Evolutionary conservation across 2,329 filamentous ascomycete genomes (phyloP).

Genomic region (Davidsoniella neocaledoniae): DNA sequence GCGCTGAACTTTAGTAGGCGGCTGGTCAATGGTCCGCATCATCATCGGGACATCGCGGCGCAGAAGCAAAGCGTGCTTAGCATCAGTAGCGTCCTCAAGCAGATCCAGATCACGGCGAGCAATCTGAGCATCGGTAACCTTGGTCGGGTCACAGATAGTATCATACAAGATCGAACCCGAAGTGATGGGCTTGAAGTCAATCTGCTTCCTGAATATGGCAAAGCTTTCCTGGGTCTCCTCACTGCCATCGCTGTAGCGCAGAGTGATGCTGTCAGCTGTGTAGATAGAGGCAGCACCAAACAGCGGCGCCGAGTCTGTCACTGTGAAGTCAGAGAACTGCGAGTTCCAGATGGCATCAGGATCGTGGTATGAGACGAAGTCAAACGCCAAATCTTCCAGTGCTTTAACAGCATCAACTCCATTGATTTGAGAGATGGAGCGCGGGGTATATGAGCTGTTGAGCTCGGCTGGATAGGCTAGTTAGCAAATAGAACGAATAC

Average conservation of each 20-base stretch:
- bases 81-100: conserved; percentile 13
- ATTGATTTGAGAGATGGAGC: conserved; percentile 17
- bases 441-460: neutral
- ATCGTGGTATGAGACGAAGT: conserved; percentile 16
- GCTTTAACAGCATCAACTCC: conserved; percentile 16
- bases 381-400: conserved; percentile 14
- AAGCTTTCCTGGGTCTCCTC: conserved; percentile 18
- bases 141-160: conserved; percentile 19
- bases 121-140: conserved; percentile 10
- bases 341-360: conserved; percentile 22
- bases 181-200: conserved; percentile 19
- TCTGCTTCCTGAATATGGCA: conserved; percentile 15
- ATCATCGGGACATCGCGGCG: too few species aligned
- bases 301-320: conserved; percentile 14
- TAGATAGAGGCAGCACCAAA: conserved; percentile 19
- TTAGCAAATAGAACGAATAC: neutral
- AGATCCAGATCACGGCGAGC: conserved; percentile 19
- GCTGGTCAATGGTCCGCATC: too few species aligned
- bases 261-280: conserved; percentile 20
- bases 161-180: conserved; percentile 23
- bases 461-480: neutral
- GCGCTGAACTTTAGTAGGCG: neutral
- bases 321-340: conserved; percentile 20
- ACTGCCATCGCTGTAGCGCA: conserved; percentile 24
- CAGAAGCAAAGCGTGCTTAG: too few species aligned